Conservation (phyloP, 805 yeast genomes). For the Myxozyma kluyveri region DNA sequence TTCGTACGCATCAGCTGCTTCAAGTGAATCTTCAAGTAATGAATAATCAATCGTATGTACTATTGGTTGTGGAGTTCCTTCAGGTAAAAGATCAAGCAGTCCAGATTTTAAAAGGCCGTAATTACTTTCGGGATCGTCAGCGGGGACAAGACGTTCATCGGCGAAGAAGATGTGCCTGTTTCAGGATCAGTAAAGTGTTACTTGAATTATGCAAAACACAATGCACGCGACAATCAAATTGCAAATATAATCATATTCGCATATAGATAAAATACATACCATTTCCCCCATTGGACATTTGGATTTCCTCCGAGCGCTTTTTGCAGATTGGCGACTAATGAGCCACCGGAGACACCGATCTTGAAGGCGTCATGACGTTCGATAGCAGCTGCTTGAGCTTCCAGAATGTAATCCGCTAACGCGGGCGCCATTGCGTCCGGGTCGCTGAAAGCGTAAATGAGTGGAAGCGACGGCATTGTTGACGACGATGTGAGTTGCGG, state of each 20-base stretch:
- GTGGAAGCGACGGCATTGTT: constrained; percentile 68
- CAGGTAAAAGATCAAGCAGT: constrained; percentile 67
- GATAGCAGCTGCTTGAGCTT: constrained; percentile 77
- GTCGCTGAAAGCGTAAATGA: constrained; percentile 88
- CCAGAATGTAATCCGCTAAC: constrained; percentile 89
- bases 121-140: constrained; percentile 76
- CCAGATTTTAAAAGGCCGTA: constrained; percentile 85
- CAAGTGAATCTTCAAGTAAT: constrained; percentile 69
- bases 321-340: constrained; percentile 77
- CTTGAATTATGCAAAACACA: neutral
- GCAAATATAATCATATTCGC: neutral
- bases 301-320: constrained; percentile 78
- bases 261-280: constrained; percentile 45
- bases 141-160: constrained; percentile 91
- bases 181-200: neutral
- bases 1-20: constrained; percentile 92
- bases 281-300: constrained; percentile 82
- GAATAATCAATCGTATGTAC: constrained; percentile 81
- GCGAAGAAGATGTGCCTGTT: constrained; percentile 80
- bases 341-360: constrained; percentile 91
- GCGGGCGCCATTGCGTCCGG: constrained; percentile 91
- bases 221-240: neutral
- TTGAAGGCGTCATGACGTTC: constrained; percentile 71
- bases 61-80: constrained; percentile 55
- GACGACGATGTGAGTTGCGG: too few species aligned